Evolutionary conservation across 1,284 basidiomycete genomes (phyloP), one percentile per base, ranked within the genome.

Genomic region (Amylostereum areolatum): DNA sequence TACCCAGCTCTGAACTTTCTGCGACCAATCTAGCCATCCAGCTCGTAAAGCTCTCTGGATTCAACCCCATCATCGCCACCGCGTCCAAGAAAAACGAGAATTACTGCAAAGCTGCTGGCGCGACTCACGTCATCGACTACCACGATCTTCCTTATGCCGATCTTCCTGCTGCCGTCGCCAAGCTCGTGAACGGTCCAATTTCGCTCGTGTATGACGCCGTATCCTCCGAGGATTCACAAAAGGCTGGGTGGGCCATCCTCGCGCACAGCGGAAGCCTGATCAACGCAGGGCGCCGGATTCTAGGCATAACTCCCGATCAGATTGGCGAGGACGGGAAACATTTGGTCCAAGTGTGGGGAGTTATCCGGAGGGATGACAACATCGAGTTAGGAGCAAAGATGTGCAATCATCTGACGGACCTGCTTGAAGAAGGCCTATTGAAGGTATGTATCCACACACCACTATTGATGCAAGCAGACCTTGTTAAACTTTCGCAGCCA

Each of bases 281-380:
- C n/a, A 10, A 59, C 24, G 55, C 55, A 28, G 35, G 49, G 1
- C 35, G 41, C 1, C 42, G 45, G 3, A 43, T 32, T 6, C 31
- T 60, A 25, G 55, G 54, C 3, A 43, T 24, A 28, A 28, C 7
- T 43, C 7, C 5, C 8, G n/a, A 45, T 11, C 39, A 8, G 46
- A 50, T 30, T 43, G 51, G 39, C 18, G 48, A 53, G 40, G 50
- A 48, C 12, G 52, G 55, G 12, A 44, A 39, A 28, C 50, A 40
- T 39, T n/a, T 57, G 24, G 51, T 52, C 8, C 12, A n/a, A 0
- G 49, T 54, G 3, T 47, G 46, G 6, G 62, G 58, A 1, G 41
- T 42, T 5, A 52, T 59, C 11, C 51, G 77, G 67, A 61, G 72
- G 8, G 71, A 71, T 0, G 52, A 59, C 5, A 71, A 69, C 18